Conservation (phyloP, 257 asterid species). For the Solanum tarapatanum region DNA sequence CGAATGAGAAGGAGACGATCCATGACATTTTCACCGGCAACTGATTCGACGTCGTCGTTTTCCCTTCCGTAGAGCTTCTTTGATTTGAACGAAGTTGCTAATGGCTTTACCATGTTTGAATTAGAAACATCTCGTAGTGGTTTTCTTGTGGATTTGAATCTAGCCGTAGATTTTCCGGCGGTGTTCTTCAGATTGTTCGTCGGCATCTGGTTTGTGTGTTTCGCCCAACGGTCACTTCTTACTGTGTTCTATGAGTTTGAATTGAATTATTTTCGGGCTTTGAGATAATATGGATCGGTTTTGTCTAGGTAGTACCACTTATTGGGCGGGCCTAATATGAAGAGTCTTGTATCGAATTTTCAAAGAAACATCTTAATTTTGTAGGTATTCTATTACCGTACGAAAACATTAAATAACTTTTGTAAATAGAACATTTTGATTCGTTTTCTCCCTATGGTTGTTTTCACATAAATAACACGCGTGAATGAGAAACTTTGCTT, state of each 20-base stretch:
- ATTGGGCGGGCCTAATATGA: neutral
- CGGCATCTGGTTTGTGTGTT: neutral
- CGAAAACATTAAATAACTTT: too few species aligned
- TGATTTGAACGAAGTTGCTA: conserved; percentile 12
- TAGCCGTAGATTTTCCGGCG: neutral
- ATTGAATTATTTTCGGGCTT: neutral
- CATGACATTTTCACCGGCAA: conserved; percentile 19
- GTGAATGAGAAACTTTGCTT: too few species aligned
- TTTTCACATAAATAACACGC: too few species aligned
- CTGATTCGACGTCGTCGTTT: neutral
- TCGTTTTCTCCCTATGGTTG: too few species aligned
- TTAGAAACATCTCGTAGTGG: neutral
- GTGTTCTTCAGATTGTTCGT: neutral
- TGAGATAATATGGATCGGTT: neutral
- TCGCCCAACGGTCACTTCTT: neutral
- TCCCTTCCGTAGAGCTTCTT: conserved; percentile 1
- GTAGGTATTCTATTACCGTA: too few species aligned
- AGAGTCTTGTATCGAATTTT: too few species aligned
- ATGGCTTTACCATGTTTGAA: conserved; percentile 6
- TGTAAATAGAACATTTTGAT: too few species aligned
- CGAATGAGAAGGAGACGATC: conserved; percentile 69
- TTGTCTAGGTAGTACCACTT: neutral
- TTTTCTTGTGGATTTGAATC: neutral
- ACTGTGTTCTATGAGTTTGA: neutral
- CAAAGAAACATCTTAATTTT: too few species aligned